A percentile compares a stretch with the other conserved stretches of the same genome.
phyloP scores from a whole-genome alignment of 208 protist genomes.

The Wallacemonas sp. region DNA sequence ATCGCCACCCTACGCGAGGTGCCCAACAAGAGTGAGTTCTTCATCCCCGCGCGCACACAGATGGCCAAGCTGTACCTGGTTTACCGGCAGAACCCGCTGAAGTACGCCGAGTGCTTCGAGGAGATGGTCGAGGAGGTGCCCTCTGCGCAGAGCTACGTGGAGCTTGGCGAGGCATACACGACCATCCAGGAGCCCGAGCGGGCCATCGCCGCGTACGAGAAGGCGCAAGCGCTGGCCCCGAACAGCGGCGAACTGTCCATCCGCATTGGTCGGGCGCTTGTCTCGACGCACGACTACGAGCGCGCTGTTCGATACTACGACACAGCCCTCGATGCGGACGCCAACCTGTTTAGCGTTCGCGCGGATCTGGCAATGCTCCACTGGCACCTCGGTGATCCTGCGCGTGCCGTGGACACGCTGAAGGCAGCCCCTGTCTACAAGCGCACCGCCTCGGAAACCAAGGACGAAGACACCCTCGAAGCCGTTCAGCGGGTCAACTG shows the following conservation, averaged over 20 bases:
- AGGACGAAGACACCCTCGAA: slow-evolving; percentile 34
- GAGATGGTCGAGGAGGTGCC: slow-evolving; percentile 84
- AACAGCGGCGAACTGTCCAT: slow-evolving; percentile 81
- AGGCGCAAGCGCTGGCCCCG: slow-evolving; percentile 78
- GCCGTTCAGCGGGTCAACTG: slow-evolving; percentile 84
- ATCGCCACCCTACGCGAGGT: slow-evolving; percentile 82
- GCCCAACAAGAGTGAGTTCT: slow-evolving; percentile 62
- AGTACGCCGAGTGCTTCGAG: slow-evolving; percentile 89
- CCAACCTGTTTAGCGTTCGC: slow-evolving; percentile 63
- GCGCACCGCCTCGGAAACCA: slow-evolving; percentile 9
- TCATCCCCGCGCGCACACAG: slow-evolving; percentile 77
- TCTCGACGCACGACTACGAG: slow-evolving; percentile 93
- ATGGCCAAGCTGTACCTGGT: slow-evolving; percentile 90
- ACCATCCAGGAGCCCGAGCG: slow-evolving; percentile 90
- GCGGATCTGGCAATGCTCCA: slow-evolving; percentile 92
- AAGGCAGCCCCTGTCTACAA: slow-evolving; percentile 46
- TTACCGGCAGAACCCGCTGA: slow-evolving; percentile 67
- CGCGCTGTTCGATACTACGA: slow-evolving; percentile 91
- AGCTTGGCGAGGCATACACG: slow-evolving; percentile 87
- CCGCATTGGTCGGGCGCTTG: slow-evolving; percentile 92
- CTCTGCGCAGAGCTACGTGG: slow-evolving; percentile 73
- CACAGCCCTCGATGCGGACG: slow-evolving; percentile 71
- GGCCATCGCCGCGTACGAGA: slow-evolving; percentile 88
- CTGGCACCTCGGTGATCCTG: slow-evolving; percentile 75
- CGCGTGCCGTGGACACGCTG: slow-evolving; percentile 59